Conservation (phyloP, 805 yeast species). For the Candida gorgasii region DNA sequence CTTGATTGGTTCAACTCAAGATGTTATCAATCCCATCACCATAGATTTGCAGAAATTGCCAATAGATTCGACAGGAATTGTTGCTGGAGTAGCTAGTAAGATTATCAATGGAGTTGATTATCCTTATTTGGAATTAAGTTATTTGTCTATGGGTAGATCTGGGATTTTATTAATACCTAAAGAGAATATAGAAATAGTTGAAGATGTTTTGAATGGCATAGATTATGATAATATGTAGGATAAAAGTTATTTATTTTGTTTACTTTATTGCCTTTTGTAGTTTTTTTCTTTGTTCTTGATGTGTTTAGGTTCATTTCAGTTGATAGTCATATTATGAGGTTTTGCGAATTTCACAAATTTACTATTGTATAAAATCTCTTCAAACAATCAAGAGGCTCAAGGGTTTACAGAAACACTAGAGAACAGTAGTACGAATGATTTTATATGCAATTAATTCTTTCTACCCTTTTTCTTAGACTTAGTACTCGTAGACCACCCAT, state of each 20-base stretch:
- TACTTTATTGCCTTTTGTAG: no score
- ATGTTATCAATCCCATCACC: constrained; percentile 55
- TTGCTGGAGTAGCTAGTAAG: constrained; percentile 60
- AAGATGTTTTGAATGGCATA: constrained; percentile 20
- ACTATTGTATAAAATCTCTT: no score
- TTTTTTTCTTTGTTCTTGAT: no score
- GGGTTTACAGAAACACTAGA: no score
- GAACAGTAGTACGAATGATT: no score
- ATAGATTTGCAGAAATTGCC: constrained; percentile 57
- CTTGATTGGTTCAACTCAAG: constrained; percentile 58
- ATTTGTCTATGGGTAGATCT: constrained; percentile 59
- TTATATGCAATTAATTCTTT: constrained; percentile 18
- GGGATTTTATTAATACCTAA: constrained; percentile 61
- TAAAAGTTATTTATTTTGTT: no score
- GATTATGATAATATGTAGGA: constrained; percentile 9
- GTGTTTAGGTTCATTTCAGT: background rate
- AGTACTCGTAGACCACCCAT: constrained; percentile 47
- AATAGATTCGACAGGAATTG: constrained; percentile 63
- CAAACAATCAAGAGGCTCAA: no score
- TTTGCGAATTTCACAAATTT: no score
- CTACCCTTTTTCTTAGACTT: constrained; percentile 42
- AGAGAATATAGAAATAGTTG: constrained; percentile 42
- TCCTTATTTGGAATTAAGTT: constrained; percentile 50
- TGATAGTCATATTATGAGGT: no score
- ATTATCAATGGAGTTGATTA: constrained; percentile 35